phyloP scores from a whole-genome alignment of 495 filamentous ascomycete species.

The Annulohypoxylon moriforme region DNA sequence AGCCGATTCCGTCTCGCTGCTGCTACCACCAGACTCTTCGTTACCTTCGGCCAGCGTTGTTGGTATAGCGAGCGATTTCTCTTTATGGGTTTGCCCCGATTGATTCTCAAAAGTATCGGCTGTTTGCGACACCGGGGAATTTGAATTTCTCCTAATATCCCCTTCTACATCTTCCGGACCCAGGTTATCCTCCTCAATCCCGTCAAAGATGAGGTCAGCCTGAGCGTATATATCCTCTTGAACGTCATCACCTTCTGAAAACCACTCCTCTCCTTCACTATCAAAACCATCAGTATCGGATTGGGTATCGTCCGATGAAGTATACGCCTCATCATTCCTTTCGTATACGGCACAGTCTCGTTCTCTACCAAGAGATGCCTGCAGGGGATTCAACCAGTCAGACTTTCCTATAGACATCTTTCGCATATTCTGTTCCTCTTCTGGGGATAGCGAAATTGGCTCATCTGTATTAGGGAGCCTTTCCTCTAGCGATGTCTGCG shows the following conservation, averaged over 20 bases:
- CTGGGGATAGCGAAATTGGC: conserved; percentile 1
- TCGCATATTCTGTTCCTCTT: conserved; percentile 1
- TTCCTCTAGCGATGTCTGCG: background rate
- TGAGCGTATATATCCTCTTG: background rate
- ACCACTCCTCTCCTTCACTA: background rate
- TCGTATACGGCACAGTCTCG: conserved; percentile 1
- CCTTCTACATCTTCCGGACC: background rate
- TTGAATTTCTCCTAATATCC: background rate
- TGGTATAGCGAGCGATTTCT: background rate
- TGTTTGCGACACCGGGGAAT: background rate
- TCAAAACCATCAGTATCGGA: background rate
- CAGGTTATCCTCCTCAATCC: background rate
- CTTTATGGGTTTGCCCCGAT: background rate
- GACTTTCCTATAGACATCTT: background rate
- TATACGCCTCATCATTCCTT: background rate
- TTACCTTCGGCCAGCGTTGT: background rate
- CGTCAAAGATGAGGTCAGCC: background rate
- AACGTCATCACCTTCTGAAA: background rate
- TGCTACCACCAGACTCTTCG: background rate
- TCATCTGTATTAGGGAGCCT: background rate
- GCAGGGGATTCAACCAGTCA: conserved; percentile 2
- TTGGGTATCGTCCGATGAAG: conserved; percentile 13
- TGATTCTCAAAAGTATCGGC: background rate
- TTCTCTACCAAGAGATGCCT: conserved; percentile 14
- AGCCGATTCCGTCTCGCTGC: background rate